Evolutionary conservation across 1,284 basidiomycete species (phyloP), one percentile per base, ranked within the genome.

Genomic region (Naganishia liquefaciens): DNA sequence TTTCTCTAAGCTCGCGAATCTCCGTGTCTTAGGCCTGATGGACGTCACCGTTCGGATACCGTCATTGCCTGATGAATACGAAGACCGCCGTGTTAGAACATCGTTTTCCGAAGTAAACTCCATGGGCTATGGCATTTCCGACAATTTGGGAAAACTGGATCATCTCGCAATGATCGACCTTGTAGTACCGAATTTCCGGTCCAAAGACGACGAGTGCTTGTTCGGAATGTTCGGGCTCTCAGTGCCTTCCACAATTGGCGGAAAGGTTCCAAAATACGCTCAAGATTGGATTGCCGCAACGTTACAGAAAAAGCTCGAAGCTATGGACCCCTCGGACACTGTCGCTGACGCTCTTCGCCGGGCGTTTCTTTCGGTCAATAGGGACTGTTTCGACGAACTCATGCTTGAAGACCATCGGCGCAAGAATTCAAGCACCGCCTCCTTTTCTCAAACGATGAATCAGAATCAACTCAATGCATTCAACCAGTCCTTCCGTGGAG

Each of bases 61-160:
- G 5, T 87, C 87, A 54, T 84, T 95, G 30, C 93, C 93, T 0
- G 95, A 98, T 76, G 94, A 98, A 76, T 88, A 82, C 67, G 91
- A 94, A 65, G 89, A 94, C 63, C 87, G 93, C 33, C 89, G 96
- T 9, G 88, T 99, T 5, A 88, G 96, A 52, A 96, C 93, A 0
- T 95, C 94, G 6, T 83, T 88, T 51, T 93, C 91, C 2, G 90
- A 91, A 61, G 88, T 98, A 68, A 91, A 91, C 79, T 86, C 87
- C 65, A 93, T 99, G 91, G 88, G 89, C 19, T 99, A 99, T 73
- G 96, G 95, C 11, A 96, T 99, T 66, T 91, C 95, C 0, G 95
- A 99, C 75, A 91, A 90, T n/a, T 82, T 99, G 42, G 93, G 93
- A 39, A 82, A 82, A 65, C 72, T 76, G 60, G 88, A 91, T 57